phyloP scores from a whole-genome alignment of 805 yeast species.

The Yarrowia sp. region DNA sequence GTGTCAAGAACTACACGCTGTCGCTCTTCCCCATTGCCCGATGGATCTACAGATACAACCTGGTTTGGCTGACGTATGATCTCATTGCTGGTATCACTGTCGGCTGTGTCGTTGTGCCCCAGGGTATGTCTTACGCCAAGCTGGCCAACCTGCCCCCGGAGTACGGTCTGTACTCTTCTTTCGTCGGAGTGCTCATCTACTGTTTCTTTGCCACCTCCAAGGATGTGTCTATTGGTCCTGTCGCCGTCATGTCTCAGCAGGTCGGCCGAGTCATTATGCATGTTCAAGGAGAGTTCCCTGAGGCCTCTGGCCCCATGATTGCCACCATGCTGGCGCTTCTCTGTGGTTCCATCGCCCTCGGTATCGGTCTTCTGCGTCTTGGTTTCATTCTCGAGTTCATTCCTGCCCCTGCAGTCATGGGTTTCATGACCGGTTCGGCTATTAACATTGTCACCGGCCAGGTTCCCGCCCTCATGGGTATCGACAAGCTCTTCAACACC shows the following conservation, averaged over 20 bases:
- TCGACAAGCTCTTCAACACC: slow-evolving; percentile 66
- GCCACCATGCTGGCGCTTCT: slow-evolving; percentile 81
- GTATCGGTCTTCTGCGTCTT: slow-evolving; percentile 78
- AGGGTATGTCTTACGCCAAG: slow-evolving; percentile 93
- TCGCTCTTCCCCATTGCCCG: slow-evolving; percentile 78
- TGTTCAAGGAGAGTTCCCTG: slow-evolving; percentile 62
- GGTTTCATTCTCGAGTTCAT: slow-evolving; percentile 90
- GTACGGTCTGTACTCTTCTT: slow-evolving; percentile 89
- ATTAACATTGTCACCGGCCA: slow-evolving; percentile 83
- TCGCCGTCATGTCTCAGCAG: slow-evolving; percentile 92
- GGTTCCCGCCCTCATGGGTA: slow-evolving; percentile 86
- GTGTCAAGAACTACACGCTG: slow-evolving; percentile 57
- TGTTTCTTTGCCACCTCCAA: slow-evolving; percentile 93
- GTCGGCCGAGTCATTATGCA: slow-evolving; percentile 76
- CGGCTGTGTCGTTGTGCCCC: slow-evolving; percentile 92
- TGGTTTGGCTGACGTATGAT: slow-evolving; percentile 80
- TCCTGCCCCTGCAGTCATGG: slow-evolving; percentile 89
- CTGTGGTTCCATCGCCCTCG: slow-evolving; percentile 86
- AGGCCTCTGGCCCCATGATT: slow-evolving; percentile 64
- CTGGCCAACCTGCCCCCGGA: slow-evolving; percentile 82
- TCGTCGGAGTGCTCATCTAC: slow-evolving; percentile 87
- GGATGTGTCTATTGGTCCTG: slow-evolving; percentile 96
- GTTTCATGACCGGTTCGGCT: slow-evolving; percentile 96
- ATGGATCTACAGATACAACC: slow-evolving; percentile 89
- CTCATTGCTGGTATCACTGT: slow-evolving; percentile 92